phyloP scores from a whole-genome alignment of 169 alveolate genomes.

The Babesia ovis region DNA sequence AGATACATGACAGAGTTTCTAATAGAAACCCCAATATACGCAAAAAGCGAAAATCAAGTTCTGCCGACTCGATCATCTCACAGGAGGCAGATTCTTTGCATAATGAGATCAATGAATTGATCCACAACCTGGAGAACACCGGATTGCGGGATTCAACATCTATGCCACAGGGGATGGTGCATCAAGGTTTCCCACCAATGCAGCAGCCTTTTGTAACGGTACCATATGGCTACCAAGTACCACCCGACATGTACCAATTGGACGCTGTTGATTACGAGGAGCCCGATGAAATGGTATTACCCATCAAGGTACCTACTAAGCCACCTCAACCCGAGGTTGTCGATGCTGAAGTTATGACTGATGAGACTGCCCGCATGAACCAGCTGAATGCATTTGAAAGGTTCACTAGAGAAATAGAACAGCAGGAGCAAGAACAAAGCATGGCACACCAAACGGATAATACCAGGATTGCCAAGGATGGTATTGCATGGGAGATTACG shows the following conservation, averaged over 20 bases:
- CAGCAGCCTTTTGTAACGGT: background rate
- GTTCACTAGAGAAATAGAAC: constrained; percentile 32
- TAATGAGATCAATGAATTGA: constrained; percentile 39
- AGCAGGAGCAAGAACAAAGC: background rate
- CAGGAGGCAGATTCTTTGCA: constrained; percentile 41
- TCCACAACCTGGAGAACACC: constrained; percentile 23
- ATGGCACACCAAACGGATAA: constrained; percentile 45
- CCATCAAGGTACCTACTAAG: constrained; percentile 25
- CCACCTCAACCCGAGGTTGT: constrained; percentile 11
- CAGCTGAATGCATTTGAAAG: constrained; percentile 9
- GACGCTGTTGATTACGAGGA: background rate
- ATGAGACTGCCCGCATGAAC: constrained; percentile 21
- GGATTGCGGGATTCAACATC: background rate
- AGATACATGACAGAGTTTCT: background rate
- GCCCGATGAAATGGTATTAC: background rate
- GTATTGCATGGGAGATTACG: constrained; percentile 60
- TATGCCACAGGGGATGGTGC: background rate
- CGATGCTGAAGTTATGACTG: constrained; percentile 25
- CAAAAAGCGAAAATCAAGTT: background rate
- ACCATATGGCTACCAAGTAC: background rate
- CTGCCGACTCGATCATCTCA: background rate
- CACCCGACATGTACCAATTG: background rate
- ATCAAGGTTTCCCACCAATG: background rate
- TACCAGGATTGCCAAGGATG: constrained; percentile 36
- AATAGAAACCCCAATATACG: background rate